Evolutionary conservation across 352 stramenopile genomes (phyloP), one percentile per base, ranked within the genome.

Genomic region (Pythium monospermum): DNA sequence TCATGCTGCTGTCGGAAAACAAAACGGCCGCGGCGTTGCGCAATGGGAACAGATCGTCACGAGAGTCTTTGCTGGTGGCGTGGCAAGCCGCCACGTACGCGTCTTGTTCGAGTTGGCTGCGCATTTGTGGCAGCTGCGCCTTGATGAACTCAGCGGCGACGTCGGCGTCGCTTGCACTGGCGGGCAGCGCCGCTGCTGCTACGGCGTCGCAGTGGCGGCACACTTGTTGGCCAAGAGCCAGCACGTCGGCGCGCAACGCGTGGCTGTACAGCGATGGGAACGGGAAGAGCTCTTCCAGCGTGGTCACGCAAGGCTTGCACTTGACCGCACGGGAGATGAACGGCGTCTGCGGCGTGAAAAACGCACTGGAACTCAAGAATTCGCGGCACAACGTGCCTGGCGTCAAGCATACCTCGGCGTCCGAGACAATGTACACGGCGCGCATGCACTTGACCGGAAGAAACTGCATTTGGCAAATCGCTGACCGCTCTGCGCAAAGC

Each of bases 301-400:
- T 91, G 19, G 77, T 76, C 40, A 73, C 56, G 39, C 66, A 83
- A 4, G 59, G 69, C 25, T 64, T 68, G 44, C 72, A 86, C n/a
- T 73, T 71, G 13, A 69, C 56, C 12, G 87, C 81, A 13, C 66
- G 71, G 8, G 76, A 66, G 48, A 87, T 68, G 61, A 84, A 86
- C 7, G 84, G 73, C 39, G 78, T 84, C 57, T 80, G 52, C 10
- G 57, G 48, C 30, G 47, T 66, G 12, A 80, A 67, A 39, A 76
- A 57, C 37, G 79, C 62, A 49, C 84, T 87, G 8, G 81, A 85
- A 36, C 66, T 69, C 54, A 97, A 71, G 60, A 93, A 97, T 59
- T 97, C 86, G 31, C 88, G 71, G 63, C 88, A 97, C 0, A 96
- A 58, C 49, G 85, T 84, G 15, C 88, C 86, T 3, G 86, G 86